Evolutionary conservation across 2,329 filamentous ascomycete species (phyloP).

Genomic region (Rhexocercosporidium sp.): DNA sequence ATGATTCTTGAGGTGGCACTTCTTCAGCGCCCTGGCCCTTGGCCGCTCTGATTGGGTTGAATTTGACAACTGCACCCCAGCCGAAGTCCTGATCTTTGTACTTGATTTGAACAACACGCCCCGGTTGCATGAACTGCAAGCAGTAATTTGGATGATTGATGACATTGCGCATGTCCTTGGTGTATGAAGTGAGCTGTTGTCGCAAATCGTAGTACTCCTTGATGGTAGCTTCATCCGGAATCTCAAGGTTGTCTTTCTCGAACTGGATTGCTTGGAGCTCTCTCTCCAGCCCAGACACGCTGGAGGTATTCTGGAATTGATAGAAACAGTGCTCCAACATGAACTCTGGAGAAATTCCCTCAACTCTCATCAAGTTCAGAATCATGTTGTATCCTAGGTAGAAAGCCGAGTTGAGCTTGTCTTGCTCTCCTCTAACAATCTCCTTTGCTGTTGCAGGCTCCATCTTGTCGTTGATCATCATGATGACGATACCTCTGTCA

Average conservation of each 20-base stretch:
- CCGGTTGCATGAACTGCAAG: conserved; percentile 81
- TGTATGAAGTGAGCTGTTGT: conserved; percentile 81
- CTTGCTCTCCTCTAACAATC: conserved; percentile 95
- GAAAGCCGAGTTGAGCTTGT: conserved; percentile 96
- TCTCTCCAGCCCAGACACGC: conserved; percentile 82
- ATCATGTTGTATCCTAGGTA: conserved; percentile 99
- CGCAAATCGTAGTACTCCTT: conserved; percentile 94
- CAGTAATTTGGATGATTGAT: conserved; percentile 92
- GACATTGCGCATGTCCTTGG: conserved; percentile 86
- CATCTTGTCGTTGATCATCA: conserved; percentile 98
- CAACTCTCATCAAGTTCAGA: conserved; percentile 93
- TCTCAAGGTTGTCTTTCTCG: conserved; percentile 73
- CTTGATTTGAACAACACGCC: conserved; percentile 87
- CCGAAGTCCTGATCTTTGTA: conserved; percentile 83
- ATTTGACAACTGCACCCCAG: conserved; percentile 89
- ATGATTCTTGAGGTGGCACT: conserved; percentile 74
- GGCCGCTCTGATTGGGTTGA: conserved; percentile 65
- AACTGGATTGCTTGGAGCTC: conserved; percentile 80
- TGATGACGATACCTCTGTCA: conserved; percentile 97
- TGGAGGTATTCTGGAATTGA: conserved; percentile 95
- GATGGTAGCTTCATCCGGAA: conserved; percentile 85
- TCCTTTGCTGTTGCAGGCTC: conserved; percentile 92
- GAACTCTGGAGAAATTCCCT: conserved; percentile 97
- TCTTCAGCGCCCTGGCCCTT: conserved; percentile 72
- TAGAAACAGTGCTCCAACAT: conserved; percentile 99